Evolutionary conservation across 75 land plant species (phyloP).

Genomic region (Selaginella moellendorffii): DNA sequence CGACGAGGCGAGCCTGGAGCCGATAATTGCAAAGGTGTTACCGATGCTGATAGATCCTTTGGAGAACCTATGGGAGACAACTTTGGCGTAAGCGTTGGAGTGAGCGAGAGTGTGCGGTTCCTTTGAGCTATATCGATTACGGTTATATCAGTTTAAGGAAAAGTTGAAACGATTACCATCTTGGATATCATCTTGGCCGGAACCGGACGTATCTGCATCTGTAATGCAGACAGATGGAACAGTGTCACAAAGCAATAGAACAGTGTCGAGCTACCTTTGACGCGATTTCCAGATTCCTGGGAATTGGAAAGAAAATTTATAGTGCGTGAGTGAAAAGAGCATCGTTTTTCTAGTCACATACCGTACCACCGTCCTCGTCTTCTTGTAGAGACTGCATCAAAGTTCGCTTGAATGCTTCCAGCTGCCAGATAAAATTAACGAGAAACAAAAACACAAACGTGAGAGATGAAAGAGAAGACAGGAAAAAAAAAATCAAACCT

Average conservation of each 20-base stretch:
- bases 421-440: slow-evolving; percentile 10
- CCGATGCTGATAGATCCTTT: slow-evolving; percentile 28
- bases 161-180: neutral
- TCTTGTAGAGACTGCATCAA: slow-evolving; percentile 14
- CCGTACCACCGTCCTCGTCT: neutral
- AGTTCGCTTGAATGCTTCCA: slow-evolving; percentile 11
- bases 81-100: slow-evolving; percentile 53
- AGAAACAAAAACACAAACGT: neutral
- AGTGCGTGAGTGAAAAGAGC: too few relatives aligned
- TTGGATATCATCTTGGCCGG: neutral
- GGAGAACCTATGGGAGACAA: slow-evolving; percentile 40
- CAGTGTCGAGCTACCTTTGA: neutral
- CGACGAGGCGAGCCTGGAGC: neutral
- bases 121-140: slow-evolving; percentile 19
- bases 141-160: neutral
- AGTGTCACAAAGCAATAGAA: neutral
- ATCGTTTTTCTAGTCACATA: neutral
- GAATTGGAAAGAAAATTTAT: too few relatives aligned
- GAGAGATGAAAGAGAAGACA: neutral
- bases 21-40: slow-evolving; percentile 19
- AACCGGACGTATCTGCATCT: neutral
- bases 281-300: neutral
- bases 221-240: neutral
- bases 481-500: neutral
- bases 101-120: slow-evolving; percentile 31